Evolutionary conservation across 1,284 basidiomycete species (phyloP), one percentile per base, ranked within the genome.

Genomic region (Malassezia psittaci): DNA sequence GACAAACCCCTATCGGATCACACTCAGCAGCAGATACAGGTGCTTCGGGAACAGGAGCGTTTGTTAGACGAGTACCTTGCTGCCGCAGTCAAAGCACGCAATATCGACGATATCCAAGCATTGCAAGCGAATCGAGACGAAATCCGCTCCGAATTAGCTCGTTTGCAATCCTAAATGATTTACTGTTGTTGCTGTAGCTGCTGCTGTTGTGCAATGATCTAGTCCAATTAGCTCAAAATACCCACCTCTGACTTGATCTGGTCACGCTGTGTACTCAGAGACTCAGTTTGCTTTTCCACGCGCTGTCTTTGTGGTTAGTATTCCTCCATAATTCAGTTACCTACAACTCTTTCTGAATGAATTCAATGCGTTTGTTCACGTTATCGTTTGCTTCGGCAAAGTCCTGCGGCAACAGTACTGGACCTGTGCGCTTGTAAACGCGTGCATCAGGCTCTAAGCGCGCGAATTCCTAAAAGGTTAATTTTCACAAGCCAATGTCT

Each of bases 391-490:
- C 93, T 66, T 96, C 94, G 5, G 76, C 76, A 66, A 85, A 84
- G 62, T 96, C 91, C 76, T 96, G 93, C 66, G 86, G 83, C 7
- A 96, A 83, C 19, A 98, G 81, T 1, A 90, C 86, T 1, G 90
- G 88, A 0, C 93, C 94, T 43, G 94, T 82, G 44, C 90, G 82
- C 78, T 98, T 98, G 80, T 85, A 98, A 8, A 98, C 82, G 8
- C 81, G 82, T 69, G 91, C 94, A 62, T 84, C 81, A 1, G 83
- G 77, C 46, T 84, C 85, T 53, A 96, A 77, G 24, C 79, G 77
- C n/a, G 78, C 77, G 69, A 96, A 90, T 77, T 96, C 91, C 88
- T 93, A 75, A 8, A 37, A 11, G 33, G 45, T 32, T 12, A 13
- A 48, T 29, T 29, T 29, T 7, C 24, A 29, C 24, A 29, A 29